A percentile compares a stretch with the other conserved stretches of the same genome.
Conservation (phyloP, 2,329 filamentous ascomycete species). For the Lecanicillium sp. region DNA sequence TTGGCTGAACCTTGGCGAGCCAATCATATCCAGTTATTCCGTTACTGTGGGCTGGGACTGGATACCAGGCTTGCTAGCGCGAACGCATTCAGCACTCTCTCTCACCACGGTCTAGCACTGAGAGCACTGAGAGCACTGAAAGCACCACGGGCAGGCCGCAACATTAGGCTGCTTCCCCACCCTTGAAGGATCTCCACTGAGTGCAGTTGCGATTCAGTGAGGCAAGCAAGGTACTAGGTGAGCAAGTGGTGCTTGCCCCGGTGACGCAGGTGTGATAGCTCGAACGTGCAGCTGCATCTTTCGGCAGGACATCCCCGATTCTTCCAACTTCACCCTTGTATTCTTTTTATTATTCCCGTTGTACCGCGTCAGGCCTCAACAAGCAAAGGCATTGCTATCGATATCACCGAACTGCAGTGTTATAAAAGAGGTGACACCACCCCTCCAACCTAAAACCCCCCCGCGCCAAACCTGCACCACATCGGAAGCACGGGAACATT, state of each 20-base stretch:
- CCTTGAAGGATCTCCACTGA: neutral
- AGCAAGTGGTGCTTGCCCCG: neutral
- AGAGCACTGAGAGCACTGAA: no score
- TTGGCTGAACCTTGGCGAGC: neutral
- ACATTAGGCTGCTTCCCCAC: no score
- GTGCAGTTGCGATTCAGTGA: constrained; percentile 4
- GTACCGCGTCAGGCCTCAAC: no score
- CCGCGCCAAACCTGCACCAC: constrained; percentile 7
- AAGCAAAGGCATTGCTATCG: no score
- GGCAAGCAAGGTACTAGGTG: neutral
- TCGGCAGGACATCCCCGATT: constrained; percentile 4
- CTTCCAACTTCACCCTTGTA: neutral
- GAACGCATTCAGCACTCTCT: neutral
- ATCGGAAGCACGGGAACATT: constrained; percentile 11
- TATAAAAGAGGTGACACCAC: no score
- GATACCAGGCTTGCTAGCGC: neutral
- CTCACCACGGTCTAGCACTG: neutral
- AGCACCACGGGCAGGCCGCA: no score
- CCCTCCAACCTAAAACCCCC: constrained; percentile 1
- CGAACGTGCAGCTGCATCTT: constrained; percentile 2
- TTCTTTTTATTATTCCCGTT: neutral
- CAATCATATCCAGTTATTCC: constrained; percentile 15
- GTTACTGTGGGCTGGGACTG: neutral
- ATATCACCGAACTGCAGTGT: no score
- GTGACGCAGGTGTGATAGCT: neutral